Percentiles rank a stretch among this genome's conserved stretches.
Conservation (phyloP, 441 rosid species). For the Bocquillonia castaneifolia region DNA sequence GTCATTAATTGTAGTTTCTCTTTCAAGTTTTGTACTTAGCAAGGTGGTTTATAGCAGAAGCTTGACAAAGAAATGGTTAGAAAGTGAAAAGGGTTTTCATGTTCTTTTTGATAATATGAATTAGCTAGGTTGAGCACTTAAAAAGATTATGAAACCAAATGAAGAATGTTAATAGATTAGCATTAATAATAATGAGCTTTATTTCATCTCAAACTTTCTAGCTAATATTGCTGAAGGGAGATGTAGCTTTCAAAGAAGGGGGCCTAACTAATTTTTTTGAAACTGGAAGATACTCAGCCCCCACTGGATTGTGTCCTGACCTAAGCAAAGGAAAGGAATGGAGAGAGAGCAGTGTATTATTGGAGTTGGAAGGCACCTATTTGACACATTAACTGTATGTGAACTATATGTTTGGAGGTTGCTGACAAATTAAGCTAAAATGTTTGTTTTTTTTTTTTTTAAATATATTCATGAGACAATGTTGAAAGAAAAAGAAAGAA, state of each 20-base stretch:
- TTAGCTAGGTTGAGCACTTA: conserved; percentile 9
- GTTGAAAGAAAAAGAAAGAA: conserved; percentile 14
- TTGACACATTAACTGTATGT: conserved; percentile 34
- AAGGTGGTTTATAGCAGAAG: too few relatives aligned
- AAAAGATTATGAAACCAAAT: conserved; percentile 23
- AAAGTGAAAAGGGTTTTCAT: not conserved
- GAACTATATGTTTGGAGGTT: conserved; percentile 38
- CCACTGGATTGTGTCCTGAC: conserved; percentile 42
- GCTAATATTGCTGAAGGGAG: conserved; percentile 19
- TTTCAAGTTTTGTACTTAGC: not conserved
- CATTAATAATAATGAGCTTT: not conserved
- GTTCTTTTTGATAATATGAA: not conserved
- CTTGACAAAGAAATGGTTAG: not conserved
- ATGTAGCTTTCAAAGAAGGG: conserved; percentile 32
- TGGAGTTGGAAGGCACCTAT: conserved; percentile 37
- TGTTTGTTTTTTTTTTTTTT: not conserved
- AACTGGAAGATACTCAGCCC: conserved; percentile 34
- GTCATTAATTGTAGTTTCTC: not conserved
- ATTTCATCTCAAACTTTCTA: conserved; percentile 8
- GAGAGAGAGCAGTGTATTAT: conserved; percentile 39
- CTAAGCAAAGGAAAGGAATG: conserved; percentile 30
- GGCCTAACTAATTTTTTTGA: conserved; percentile 28
- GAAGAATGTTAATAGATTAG: conserved; percentile 22
- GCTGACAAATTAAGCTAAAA: conserved; percentile 46
- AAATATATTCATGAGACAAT: conserved; percentile 13